Conservation (phyloP, 1,139 yeast species). For the Suhomyces wounanorum region DNA sequence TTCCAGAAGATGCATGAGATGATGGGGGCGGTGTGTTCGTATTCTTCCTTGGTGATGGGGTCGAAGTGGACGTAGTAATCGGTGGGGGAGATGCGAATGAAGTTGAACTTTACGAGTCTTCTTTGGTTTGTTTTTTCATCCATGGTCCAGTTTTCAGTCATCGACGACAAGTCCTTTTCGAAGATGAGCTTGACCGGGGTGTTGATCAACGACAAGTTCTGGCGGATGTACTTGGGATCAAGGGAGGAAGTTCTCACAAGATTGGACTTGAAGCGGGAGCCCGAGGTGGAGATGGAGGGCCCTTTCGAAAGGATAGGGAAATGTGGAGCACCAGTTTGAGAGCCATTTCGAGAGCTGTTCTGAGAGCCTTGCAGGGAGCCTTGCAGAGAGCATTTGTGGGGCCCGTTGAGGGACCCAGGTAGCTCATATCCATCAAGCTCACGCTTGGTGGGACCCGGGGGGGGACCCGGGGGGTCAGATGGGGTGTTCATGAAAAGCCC, state of each 20-base stretch:
- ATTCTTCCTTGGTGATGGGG: slow-evolving; percentile 27
- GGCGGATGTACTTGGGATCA: slow-evolving; percentile 10
- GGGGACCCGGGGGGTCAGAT: background rate
- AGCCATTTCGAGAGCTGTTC: background rate
- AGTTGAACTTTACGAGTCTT: slow-evolving; percentile 40
- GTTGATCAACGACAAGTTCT: slow-evolving; percentile 8
- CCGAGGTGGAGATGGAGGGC: background rate
- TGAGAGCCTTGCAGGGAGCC: background rate
- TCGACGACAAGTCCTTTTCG: slow-evolving; percentile 14
- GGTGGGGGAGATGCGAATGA: slow-evolving; percentile 22
- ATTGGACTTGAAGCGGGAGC: background rate
- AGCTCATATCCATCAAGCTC: background rate
- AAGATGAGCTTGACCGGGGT: slow-evolving; percentile 14
- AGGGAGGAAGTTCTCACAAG: slow-evolving; percentile 15
- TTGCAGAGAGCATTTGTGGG: too few species aligned
- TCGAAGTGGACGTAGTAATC: slow-evolving; percentile 28
- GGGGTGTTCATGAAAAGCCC: background rate
- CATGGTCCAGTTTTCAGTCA: slow-evolving; percentile 39
- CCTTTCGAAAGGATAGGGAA: too few species aligned
- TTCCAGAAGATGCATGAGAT: slow-evolving; percentile 67
- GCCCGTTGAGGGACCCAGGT: too few species aligned
- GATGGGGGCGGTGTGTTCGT: slow-evolving; percentile 30
- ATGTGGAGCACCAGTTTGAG: too few species aligned
- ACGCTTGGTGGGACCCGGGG: background rate
- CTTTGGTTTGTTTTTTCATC: slow-evolving; percentile 33